Base-by-base conservation (phyloP, 495 filamentous ascomycete genomes). In the Letharia lupina region DNA sequence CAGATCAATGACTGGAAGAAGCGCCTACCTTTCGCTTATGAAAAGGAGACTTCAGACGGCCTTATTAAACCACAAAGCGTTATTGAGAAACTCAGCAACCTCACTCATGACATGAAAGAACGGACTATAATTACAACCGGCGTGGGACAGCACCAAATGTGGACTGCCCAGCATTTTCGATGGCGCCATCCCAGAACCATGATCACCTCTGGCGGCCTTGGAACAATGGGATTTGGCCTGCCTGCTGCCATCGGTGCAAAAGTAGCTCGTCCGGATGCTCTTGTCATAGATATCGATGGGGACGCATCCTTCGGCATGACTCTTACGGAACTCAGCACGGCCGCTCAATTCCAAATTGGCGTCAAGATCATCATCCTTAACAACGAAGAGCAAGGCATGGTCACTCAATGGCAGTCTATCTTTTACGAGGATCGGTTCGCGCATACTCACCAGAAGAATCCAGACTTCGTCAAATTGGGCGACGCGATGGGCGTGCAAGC, bases 271-370 rank as follows among this genome's bases (percentile, higher is more conserved):
- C 71, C 88, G 89, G 90, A 96, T 44, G 82, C 86, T 50, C 82
- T 95, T 59, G 93, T 97, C 64, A 87, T 96, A 70, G 91, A 98
- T 73, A 93, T 98, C 71, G 93, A 96, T 73, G 93, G 93, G 63
- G 93, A 97, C 75, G 91, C 93, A 40, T 96, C 91, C n/a, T 96
- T 97, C 79, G 86, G 86, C 78, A 98, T 98, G 93, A 96, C 93
- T 35, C 80, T 96, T 59, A 92, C 91, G 9, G 93, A 97, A 76
- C 82, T 98, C 64, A 86, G 85, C n/a, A 96, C 93, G 1, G 91
- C 90, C 31, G 83, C 86, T 20, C 91, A 97, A 74, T 96, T 96
- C 80, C 87, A 93, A 76, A 93, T 96, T 74, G 91, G 88, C 59
- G 86, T 94, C 75, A 97, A 97, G 80, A 80, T 97, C 60, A 87